These are phyloP conservation scores for Juglanconis juglandina DNA, from an alignment of 2,329 filamentous ascomycete genomes.

Conservation along the genomic window DNA sequence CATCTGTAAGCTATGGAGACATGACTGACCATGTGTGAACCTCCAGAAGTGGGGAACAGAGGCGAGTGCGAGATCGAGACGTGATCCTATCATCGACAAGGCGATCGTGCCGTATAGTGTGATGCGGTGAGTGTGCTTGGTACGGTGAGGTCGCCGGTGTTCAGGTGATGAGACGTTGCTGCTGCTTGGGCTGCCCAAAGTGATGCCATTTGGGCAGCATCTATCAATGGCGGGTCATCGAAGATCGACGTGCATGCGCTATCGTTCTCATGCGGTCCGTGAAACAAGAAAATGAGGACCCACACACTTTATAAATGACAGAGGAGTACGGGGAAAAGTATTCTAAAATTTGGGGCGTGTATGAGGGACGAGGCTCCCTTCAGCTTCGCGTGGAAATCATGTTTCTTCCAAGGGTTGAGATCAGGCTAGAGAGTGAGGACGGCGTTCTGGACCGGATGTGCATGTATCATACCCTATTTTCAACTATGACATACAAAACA, in stretches of 20 bases:
- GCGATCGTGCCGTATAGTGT: slow-evolving; percentile 58
- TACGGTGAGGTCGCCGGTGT: not conserved
- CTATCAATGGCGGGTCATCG: not conserved
- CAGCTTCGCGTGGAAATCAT: not conserved
- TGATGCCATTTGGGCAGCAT: not conserved
- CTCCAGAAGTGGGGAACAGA: slow-evolving; percentile 66
- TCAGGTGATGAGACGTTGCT: not conserved
- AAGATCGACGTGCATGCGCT: no score
- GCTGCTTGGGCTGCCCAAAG: not conserved
- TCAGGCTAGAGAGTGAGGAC: not conserved
- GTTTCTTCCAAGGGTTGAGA: not conserved
- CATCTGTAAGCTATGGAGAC: not conserved
- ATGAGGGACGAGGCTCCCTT: not conserved
- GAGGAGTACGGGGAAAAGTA: not conserved
- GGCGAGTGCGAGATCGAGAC: slow-evolving; percentile 49
- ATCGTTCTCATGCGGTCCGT: no score
- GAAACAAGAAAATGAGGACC: no score
- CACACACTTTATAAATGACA: not conserved
- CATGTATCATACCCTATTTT: not conserved
- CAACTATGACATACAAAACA: not conserved
- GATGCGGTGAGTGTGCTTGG: slow-evolving; percentile 22
- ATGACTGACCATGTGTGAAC: not conserved
- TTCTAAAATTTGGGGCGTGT: not conserved
- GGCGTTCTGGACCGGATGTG: not conserved
- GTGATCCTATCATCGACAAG: slow-evolving; percentile 59